Percentiles rank a stretch among this genome's conserved stretches.
These are phyloP conservation scores for Scheffersomyces segobiensis DNA, from an alignment of 1,139 yeast species.

Conservation along the genomic window DNA sequence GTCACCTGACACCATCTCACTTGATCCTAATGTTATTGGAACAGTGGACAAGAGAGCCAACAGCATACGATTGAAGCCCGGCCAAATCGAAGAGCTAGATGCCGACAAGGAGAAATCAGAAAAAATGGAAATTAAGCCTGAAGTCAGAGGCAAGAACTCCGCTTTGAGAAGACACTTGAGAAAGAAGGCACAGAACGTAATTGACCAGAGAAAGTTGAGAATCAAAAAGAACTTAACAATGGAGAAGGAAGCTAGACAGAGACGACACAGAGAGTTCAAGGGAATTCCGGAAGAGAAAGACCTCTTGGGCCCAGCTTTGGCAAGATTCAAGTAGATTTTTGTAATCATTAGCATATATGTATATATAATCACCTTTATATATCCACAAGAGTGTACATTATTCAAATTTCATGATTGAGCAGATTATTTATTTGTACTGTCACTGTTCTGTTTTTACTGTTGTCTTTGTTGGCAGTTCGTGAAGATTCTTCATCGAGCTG, in stretches of 20 bases:
- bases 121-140: slow-evolving; percentile 54
- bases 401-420: neutral
- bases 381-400: neutral
- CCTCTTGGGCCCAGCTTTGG: slow-evolving; percentile 54
- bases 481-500: neutral
- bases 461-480: neutral
- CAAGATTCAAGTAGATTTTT: slow-evolving; percentile 47
- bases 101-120: slow-evolving; percentile 35
- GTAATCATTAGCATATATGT: neutral
- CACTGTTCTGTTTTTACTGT: neutral
- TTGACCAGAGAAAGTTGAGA: slow-evolving; percentile 83
- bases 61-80: slow-evolving; percentile 61
- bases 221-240: slow-evolving; percentile 73
- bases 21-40: slow-evolving; percentile 90
- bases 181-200: slow-evolving; percentile 82
- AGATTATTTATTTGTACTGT: neutral
- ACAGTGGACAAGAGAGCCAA: slow-evolving; percentile 73
- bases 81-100: slow-evolving; percentile 49
- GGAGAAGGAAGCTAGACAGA: slow-evolving; percentile 74
- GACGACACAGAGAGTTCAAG: slow-evolving; percentile 44
- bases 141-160: slow-evolving; percentile 78
- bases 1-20: slow-evolving; percentile 86
- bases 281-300: slow-evolving; percentile 58
- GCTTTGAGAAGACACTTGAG: slow-evolving; percentile 78
- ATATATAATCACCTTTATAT: neutral